A percentile compares a stretch with the other conserved stretches of the same genome.
These are phyloP conservation scores for Cryptococcus neoformans DNA, from an alignment of 1,284 basidiomycete species.

Conservation along the genomic window DNA sequence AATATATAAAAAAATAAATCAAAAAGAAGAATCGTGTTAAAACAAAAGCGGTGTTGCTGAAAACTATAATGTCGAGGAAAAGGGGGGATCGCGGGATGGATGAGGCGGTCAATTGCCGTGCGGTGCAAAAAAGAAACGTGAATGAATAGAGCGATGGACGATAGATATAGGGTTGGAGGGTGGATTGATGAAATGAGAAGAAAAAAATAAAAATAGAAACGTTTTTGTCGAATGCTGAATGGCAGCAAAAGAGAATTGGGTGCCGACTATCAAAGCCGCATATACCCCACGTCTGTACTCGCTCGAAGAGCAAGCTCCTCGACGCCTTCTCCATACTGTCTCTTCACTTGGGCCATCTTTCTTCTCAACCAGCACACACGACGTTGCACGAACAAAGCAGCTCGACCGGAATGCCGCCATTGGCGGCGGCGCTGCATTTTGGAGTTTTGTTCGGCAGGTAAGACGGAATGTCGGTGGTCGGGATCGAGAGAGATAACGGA, in stretches of 20 bases:
- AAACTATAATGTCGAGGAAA: slow-evolving; percentile 4
- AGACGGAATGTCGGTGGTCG: slow-evolving; percentile 1
- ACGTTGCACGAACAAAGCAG: not conserved
- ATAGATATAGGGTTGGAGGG: not conserved
- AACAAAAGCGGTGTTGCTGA: slow-evolving; percentile 6
- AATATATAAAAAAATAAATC: not conserved
- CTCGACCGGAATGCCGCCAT: slow-evolving; percentile 20
- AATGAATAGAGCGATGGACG: not conserved
- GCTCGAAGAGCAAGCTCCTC: slow-evolving; percentile 40
- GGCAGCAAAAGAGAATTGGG: slow-evolving; percentile 5
- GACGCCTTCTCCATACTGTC: not conserved
- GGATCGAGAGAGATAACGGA: slow-evolving; percentile 4
- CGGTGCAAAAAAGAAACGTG: not conserved
- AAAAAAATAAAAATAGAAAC: slow-evolving; percentile 3
- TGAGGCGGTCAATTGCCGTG: slow-evolving; percentile 45
- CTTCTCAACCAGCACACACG: not conserved
- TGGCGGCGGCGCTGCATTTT: slow-evolving; percentile 48
- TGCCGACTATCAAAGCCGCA: slow-evolving; percentile 43
- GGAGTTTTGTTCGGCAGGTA: slow-evolving; percentile 19
- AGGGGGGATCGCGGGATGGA: slow-evolving; percentile 47
- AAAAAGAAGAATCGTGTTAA: not conserved
- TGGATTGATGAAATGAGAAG: not conserved
- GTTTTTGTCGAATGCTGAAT: not conserved
- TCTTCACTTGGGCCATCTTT: slow-evolving; percentile 6
- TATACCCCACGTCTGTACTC: slow-evolving; percentile 44